Evolutionary conservation across 202 grass and related monocot genomes (phyloP).

Genomic region (Dendrocalamus latiflorus): DNA sequence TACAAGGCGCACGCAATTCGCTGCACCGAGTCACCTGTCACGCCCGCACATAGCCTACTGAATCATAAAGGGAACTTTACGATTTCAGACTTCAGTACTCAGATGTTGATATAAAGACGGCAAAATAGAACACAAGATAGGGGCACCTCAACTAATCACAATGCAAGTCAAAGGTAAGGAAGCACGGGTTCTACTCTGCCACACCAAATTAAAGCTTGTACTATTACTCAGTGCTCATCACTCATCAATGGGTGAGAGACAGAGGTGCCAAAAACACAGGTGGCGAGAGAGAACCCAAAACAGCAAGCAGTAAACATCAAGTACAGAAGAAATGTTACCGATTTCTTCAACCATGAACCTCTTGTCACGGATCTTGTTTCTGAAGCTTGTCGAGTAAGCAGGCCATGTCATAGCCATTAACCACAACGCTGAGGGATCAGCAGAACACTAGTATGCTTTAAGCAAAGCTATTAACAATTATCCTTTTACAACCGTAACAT

Average conservation of each 20-base stretch:
- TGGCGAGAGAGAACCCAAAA: neutral
- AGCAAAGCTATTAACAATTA: conserved; percentile 47
- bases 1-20: neutral
- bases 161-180: neutral
- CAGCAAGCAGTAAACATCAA: neutral
- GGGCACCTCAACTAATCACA: conserved; percentile 33
- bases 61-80: conserved; percentile 32
- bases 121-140: conserved; percentile 7
- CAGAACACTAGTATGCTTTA: conserved; percentile 2
- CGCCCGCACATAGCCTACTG: conserved; percentile 12
- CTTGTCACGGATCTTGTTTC: neutral
- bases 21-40: conserved; percentile 35
- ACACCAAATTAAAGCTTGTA: neutral
- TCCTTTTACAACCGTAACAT: conserved; percentile 50
- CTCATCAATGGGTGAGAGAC: neutral
- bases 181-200: neutral
- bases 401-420: neutral
- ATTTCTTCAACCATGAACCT: conserved; percentile 20
- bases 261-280: neutral
- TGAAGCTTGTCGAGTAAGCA: neutral
- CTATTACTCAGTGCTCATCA: neutral
- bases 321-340: neutral
- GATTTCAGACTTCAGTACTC: conserved; percentile 17
- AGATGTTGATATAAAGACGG: conserved; percentile 15
- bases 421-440: neutral